A percentile compares a stretch with the other conserved stretches of the same genome.
phyloP scores from a whole-genome alignment of 176 grass and related monocot genomes.

The Cenchrus fungigraminus region DNA sequence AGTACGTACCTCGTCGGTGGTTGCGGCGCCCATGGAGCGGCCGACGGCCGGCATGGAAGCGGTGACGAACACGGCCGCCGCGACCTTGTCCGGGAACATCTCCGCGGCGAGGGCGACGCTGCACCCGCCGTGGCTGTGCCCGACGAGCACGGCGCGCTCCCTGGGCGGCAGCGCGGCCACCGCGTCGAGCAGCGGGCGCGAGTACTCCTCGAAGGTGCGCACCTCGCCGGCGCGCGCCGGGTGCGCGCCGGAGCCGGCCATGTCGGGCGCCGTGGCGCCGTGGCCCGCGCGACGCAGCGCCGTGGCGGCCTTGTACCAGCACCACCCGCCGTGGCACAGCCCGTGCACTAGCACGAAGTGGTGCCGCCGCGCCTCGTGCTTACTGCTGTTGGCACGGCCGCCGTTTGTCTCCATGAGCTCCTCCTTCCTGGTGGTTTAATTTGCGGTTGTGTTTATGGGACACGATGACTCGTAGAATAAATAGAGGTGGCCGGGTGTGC shows the following conservation, averaged over 20 bases:
- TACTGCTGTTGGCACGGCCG: too few species aligned
- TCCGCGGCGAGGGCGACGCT: conserved; percentile 38
- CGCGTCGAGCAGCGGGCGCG: neutral
- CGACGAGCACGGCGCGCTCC: conserved; percentile 43
- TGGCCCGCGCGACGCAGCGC: conserved; percentile 18
- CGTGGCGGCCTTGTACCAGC: conserved; percentile 45
- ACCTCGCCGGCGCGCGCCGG: conserved; percentile 43
- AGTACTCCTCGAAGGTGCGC: conserved; percentile 33
- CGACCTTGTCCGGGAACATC: conserved; percentile 31
- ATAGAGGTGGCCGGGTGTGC: too few species aligned
- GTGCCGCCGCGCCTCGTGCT: conserved; percentile 9
- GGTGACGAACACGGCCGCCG: conserved; percentile 37
- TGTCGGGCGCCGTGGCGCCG: conserved; percentile 44
- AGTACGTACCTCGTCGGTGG: conserved; percentile 24
- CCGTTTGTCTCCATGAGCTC: too few species aligned
- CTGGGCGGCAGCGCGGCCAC: neutral
- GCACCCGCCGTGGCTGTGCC: conserved; percentile 45
- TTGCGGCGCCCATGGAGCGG: neutral
- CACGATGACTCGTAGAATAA: too few species aligned
- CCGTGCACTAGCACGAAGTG: conserved; percentile 63
- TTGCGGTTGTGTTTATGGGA: too few species aligned
- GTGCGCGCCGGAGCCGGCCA: conserved; percentile 36
- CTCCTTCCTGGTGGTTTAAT: too few species aligned
- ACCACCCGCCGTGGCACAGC: conserved; percentile 53
- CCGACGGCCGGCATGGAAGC: conserved; percentile 28